Conservation (phyloP, 768 basidiomycete species). For the Rhizopogon salebrosus region DNA sequence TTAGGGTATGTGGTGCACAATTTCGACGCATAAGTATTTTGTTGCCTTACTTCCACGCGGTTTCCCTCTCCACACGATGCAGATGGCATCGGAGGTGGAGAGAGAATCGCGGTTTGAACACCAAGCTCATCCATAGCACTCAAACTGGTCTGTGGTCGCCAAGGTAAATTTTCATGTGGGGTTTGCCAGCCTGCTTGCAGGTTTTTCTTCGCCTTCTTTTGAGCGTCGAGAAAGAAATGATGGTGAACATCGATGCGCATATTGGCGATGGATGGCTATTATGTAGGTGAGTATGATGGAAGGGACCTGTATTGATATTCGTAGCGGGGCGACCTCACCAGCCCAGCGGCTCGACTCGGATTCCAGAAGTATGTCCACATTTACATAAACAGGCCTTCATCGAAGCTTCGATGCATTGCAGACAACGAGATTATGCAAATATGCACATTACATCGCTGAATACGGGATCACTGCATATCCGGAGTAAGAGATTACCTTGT, state of each 20-base stretch:
- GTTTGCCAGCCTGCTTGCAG: constrained; percentile 53
- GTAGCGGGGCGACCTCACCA: neutral
- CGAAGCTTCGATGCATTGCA: too few relatives aligned
- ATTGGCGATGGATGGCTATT: neutral
- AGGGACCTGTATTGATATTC: neutral
- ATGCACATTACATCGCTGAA: too few relatives aligned
- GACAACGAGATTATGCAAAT: too few relatives aligned
- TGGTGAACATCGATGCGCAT: constrained; percentile 65
- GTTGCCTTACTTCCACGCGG: constrained; percentile 35
- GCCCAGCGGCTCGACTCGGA: too few relatives aligned
- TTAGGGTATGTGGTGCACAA: constrained; percentile 45
- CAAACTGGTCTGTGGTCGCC: constrained; percentile 56
- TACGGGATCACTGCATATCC: too few relatives aligned
- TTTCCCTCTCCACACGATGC: constrained; percentile 36
- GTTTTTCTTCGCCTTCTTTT: constrained; percentile 44
- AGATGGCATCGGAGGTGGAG: constrained; percentile 51
- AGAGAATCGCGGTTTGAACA: constrained; percentile 60
- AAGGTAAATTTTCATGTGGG: constrained; percentile 60
- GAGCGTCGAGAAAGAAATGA: constrained; percentile 58
- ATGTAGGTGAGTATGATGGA: neutral
- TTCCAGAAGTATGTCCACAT: too few relatives aligned
- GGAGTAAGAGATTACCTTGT: too few relatives aligned
- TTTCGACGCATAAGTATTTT: constrained; percentile 43
- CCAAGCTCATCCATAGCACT: constrained; percentile 54
- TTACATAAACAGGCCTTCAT: too few relatives aligned